Base-by-base conservation (phyloP, 805 yeast species). In the Metschnikowia vanudenii region DNA sequence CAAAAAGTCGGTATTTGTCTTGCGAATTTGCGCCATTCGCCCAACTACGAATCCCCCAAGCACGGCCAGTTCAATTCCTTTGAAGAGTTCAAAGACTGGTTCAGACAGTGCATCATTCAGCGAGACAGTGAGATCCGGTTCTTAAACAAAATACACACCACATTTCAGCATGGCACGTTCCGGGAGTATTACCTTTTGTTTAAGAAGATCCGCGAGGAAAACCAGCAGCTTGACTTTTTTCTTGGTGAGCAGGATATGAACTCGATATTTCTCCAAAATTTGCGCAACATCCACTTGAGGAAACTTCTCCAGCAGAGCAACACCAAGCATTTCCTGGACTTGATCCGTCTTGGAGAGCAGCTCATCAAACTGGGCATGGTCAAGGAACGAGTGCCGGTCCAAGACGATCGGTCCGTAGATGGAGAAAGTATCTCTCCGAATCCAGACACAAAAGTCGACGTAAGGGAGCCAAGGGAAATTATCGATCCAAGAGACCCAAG, bases 31-130 rank as follows among this genome's bases (percentile, higher is more conserved):
- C 11, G 28, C 16, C 20, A 13, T 16, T 22, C 31, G 35, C 43
- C 47, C 22, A 37, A 44, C 31, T 44, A 30, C 18, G 39, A n/a
- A 11, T 9, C 20, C 19, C 47, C 43, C 8, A 38, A 38, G 28
- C 47, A 44, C 24, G 47, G 47, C 11, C 30, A 26, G 10, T 44
- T 44, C 39, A 39, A 44, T 31, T 22, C 43, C 13, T 44, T 33
- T 19, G 43, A 28, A 13, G 43, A 44, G 20, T 34, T 44, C 33
- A 39, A 44, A 31, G 18, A 24, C 16, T 44, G 47, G 47, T 44
- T 44, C 30, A 22, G 37, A 17, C 20, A 44, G 20, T 28, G 39
- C 19, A 28, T 44, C 3, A 26, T 11, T 6, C 8, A 12, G 20
- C 34, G 24, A 28, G 28, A 24, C 39, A 19, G 11, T 13, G 17